A percentile compares a stretch with the other conserved stretches of the same genome.
Evolutionary conservation across 306 rosid species (phyloP).

Genomic region (Vicia villosa): DNA sequence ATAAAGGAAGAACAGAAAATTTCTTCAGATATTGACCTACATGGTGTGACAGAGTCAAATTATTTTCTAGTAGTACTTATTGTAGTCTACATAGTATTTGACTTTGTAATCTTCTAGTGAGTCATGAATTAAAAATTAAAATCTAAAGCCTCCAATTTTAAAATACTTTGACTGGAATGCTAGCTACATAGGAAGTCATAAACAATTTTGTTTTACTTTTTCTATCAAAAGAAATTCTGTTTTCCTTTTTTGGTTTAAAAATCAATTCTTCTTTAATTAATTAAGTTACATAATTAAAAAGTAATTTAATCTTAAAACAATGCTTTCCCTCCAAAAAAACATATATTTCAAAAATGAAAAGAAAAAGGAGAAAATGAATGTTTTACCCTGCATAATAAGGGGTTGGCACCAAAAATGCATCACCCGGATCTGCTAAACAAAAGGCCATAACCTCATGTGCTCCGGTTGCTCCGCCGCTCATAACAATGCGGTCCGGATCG

Average conservation of each 20-base stretch:
- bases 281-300: too few species aligned
- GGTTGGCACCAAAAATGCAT: slow-evolving; percentile 80
- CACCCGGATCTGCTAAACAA: slow-evolving; percentile 84
- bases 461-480: slow-evolving; percentile 95
- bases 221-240: too few species aligned
- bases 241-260: too few species aligned
- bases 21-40: not conserved
- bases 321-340: too few species aligned
- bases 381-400: slow-evolving; percentile 85
- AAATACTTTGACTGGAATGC: not conserved
- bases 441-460: slow-evolving; percentile 77
- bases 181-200: not conserved
- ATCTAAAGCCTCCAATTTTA: not conserved
- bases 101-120: not conserved
- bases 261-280: too few species aligned
- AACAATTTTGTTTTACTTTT: not conserved
- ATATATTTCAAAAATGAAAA: not conserved
- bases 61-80: not conserved
- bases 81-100: not conserved
- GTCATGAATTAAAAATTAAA: not conserved
- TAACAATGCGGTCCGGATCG: slow-evolving; percentile 74
- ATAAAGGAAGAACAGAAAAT: too few species aligned
- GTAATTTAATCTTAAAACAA: too few species aligned
- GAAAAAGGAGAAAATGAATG: not conserved
- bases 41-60: not conserved